phyloP scores from a whole-genome alignment of 2,329 filamentous ascomycete species.

The Fusarium virguliforme region DNA sequence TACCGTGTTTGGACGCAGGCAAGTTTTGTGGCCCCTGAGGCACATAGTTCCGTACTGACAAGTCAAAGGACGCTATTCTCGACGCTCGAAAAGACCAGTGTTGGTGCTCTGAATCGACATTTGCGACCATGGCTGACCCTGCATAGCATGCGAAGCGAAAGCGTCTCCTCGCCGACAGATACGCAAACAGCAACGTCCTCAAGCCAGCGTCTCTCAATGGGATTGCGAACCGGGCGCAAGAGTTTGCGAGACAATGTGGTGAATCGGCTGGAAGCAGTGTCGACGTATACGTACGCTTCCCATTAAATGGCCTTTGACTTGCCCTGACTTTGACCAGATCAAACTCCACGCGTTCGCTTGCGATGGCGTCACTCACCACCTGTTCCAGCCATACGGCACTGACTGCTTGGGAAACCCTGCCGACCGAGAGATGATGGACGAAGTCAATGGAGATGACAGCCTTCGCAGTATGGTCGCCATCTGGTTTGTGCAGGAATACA shows the following conservation, averaged over 20 bases:
- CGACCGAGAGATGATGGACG: conserved; percentile 76
- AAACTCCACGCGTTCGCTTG: conserved; percentile 76
- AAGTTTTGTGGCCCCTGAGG: conserved; percentile 16
- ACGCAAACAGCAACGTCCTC: conserved; percentile 77
- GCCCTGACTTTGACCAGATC: neutral
- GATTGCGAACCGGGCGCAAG: conserved; percentile 68
- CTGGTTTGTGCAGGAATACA: neutral
- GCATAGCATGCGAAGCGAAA: conserved; percentile 73
- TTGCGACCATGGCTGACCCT: neutral
- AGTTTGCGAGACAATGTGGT: conserved; percentile 69
- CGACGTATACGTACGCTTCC: conserved; percentile 71
- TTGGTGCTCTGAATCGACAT: conserved; percentile 49
- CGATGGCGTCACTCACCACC: conserved; percentile 76
- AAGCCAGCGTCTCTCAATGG: conserved; percentile 68
- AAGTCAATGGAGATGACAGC: conserved; percentile 76
- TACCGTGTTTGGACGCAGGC: conserved; percentile 69
- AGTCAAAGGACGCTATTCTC: conserved; percentile 70
- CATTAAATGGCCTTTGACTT: too few relatives aligned
- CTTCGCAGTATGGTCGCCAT: conserved; percentile 68
- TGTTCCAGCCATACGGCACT: conserved; percentile 76
- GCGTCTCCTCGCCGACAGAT: conserved; percentile 74
- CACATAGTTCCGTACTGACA: neutral
- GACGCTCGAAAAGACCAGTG: conserved; percentile 67
- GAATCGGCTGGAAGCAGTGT: conserved; percentile 61
- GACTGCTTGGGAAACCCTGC: conserved; percentile 68